phyloP scores from a whole-genome alignment of 495 filamentous ascomycete genomes.

The Tuber brumale region DNA sequence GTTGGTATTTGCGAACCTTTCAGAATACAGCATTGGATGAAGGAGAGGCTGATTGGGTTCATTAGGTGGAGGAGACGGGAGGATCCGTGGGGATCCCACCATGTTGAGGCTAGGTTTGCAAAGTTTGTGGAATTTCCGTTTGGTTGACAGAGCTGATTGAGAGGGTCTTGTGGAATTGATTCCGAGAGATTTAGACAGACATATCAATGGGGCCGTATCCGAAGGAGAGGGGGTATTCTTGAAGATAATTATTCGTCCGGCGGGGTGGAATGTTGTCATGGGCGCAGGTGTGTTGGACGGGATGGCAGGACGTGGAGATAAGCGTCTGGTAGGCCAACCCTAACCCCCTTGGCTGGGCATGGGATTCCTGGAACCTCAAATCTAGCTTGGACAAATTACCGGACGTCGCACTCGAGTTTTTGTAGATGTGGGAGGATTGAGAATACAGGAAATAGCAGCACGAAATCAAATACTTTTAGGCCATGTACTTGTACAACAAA shows the following conservation, averaged over 20 bases:
- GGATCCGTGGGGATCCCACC: conserved; percentile 95
- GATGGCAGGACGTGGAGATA: neutral
- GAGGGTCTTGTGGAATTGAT: neutral
- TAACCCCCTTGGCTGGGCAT: neutral
- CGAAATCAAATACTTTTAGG: neutral
- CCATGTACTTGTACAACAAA: too few relatives aligned
- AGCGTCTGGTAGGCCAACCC: neutral
- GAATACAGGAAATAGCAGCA: neutral
- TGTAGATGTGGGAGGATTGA: neutral
- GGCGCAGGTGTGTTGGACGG: neutral
- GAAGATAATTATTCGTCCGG: neutral
- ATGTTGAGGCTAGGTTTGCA: conserved; percentile 80
- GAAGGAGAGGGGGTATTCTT: neutral
- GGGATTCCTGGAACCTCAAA: neutral
- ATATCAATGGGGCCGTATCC: neutral
- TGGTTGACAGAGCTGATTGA: conserved; percentile 66
- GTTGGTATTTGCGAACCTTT: conserved; percentile 46
- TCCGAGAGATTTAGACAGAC: neutral
- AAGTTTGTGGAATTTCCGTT: conserved; percentile 88
- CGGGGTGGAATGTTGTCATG: neutral
- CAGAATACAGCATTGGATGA: conserved; percentile 63
- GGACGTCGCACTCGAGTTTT: too few relatives aligned
- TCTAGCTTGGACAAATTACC: neutral
- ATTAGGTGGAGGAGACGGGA: conserved; percentile 91
- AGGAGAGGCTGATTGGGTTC: conserved; percentile 93